These are phyloP conservation scores for Thymus mandschuricus DNA, from an alignment of 257 asterid species.

Conservation along the genomic window DNA sequence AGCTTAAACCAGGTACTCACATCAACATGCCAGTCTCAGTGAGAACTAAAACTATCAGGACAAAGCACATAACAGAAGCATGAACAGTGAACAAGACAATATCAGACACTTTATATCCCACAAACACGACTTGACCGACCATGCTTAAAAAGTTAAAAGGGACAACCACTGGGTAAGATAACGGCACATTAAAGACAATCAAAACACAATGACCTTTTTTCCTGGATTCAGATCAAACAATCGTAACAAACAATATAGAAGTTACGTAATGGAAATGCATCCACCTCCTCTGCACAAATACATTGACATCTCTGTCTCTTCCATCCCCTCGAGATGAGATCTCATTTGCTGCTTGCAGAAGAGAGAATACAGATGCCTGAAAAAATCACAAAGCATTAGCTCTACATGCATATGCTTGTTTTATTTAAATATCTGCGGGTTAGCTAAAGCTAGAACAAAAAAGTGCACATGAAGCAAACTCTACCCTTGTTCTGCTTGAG, in stretches of 20 bases:
- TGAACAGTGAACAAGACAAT: conserved; percentile 9
- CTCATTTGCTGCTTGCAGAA: conserved; percentile 86
- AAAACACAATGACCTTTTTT: conserved; percentile 20
- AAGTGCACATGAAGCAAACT: too few species aligned
- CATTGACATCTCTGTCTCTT: conserved; percentile 80
- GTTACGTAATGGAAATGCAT: conserved; percentile 23
- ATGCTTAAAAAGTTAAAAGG: conserved; percentile 19
- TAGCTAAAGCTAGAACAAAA: too few species aligned
- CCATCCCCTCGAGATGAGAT: conserved; percentile 93
- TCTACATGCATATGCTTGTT: too few species aligned
- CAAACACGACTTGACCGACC: conserved; percentile 10
- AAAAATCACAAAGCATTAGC: conserved; percentile 10
- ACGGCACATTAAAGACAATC: not conserved
- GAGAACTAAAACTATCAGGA: conserved; percentile 20
- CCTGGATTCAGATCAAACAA: conserved; percentile 24
- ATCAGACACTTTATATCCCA: conserved; percentile 19
- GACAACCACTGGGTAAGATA: conserved; percentile 4
- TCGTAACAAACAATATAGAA: conserved; percentile 18
- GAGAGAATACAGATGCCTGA: conserved; percentile 91
- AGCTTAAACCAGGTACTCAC: conserved; percentile 28
- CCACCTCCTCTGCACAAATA: conserved; percentile 89
- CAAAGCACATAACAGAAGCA: conserved; percentile 16
- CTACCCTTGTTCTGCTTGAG: too few species aligned
- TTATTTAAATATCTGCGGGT: too few species aligned
- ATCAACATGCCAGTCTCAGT: conserved; percentile 12